Evolutionary conservation across 73 alveolate species (phyloP).

Genomic region (Breviolum minutum): DNA sequence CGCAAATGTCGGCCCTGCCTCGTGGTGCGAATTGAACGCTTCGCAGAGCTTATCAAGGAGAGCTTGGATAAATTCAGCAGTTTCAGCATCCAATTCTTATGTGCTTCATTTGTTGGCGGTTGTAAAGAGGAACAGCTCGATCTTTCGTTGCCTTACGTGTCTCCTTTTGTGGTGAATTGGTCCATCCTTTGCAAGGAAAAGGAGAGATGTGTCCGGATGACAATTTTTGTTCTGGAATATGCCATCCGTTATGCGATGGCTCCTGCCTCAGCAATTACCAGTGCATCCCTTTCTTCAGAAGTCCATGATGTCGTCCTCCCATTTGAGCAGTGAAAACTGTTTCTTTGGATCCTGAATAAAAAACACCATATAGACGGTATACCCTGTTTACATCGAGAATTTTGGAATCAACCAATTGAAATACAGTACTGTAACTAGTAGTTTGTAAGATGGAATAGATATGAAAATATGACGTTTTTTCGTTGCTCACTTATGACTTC

Average conservation of each 20-base stretch:
- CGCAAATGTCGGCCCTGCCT: conserved; percentile 82
- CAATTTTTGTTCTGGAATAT: conserved; percentile 43
- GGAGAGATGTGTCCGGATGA: conserved; percentile 52
- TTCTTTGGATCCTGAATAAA: too few species aligned
- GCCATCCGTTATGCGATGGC: conserved; percentile 67
- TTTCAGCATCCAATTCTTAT: background rate
- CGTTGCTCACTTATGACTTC: too few species aligned
- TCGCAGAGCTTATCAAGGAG: conserved; percentile 50
- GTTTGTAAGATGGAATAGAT: too few species aligned
- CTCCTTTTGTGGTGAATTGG: background rate
- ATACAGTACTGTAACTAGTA: too few species aligned
- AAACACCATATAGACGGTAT: too few species aligned
- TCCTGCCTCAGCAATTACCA: background rate
- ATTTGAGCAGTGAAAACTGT: too few species aligned
- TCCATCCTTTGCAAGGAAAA: background rate
- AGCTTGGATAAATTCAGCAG: background rate
- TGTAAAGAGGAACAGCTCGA: too few species aligned
- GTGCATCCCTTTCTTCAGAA: background rate
- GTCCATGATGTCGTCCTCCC: background rate
- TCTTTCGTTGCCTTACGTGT: background rate
- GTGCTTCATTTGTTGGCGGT: too few species aligned
- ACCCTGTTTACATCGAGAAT: too few species aligned
- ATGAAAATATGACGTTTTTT: too few species aligned
- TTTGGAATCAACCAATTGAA: too few species aligned
- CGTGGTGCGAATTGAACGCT: conserved; percentile 61